These are phyloP conservation scores for Talaromyces stipitatus DNA, from an alignment of 495 filamentous ascomycete species.

Conservation along the genomic window DNA sequence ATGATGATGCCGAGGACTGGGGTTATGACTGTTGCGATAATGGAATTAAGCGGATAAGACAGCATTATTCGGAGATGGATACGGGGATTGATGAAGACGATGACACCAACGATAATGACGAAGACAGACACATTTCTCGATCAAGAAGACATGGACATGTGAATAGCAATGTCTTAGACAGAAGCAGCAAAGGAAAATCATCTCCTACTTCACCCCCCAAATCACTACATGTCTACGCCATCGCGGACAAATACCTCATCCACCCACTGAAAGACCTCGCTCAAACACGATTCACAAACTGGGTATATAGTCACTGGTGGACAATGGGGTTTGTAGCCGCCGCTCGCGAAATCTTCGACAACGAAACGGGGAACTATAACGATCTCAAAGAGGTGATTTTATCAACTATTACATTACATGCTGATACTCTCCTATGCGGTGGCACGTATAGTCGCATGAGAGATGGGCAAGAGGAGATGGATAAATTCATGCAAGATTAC, in stretches of 20 bases:
- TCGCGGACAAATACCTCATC: conserved; percentile 30
- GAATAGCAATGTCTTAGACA: no score
- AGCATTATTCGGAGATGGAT: background rate
- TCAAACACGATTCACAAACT: conserved; percentile 19
- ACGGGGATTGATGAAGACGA: background rate
- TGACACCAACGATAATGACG: background rate
- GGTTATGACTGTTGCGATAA: background rate
- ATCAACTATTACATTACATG: background rate
- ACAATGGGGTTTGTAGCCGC: conserved; percentile 14
- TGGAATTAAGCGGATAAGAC: background rate
- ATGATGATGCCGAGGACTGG: conserved; percentile 9
- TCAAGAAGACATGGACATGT: background rate
- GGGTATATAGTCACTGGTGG: conserved; percentile 4
- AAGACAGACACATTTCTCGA: background rate
- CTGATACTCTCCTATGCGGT: background rate
- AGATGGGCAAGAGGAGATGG: background rate
- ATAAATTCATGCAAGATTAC: conserved; percentile 2
- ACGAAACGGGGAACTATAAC: conserved; percentile 4
- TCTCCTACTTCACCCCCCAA: conserved; percentile 1
- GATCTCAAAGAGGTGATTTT: conserved; percentile 5
- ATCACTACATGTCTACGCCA: conserved; percentile 23
- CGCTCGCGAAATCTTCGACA: conserved; percentile 18
- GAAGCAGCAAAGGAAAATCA: background rate
- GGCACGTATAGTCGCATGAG: background rate
- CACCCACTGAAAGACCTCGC: conserved; percentile 21